Percentiles rank a stretch among this genome's conserved stretches.
Conservation (phyloP, 805 yeast species). For the Sugiyamaella smithiae region DNA sequence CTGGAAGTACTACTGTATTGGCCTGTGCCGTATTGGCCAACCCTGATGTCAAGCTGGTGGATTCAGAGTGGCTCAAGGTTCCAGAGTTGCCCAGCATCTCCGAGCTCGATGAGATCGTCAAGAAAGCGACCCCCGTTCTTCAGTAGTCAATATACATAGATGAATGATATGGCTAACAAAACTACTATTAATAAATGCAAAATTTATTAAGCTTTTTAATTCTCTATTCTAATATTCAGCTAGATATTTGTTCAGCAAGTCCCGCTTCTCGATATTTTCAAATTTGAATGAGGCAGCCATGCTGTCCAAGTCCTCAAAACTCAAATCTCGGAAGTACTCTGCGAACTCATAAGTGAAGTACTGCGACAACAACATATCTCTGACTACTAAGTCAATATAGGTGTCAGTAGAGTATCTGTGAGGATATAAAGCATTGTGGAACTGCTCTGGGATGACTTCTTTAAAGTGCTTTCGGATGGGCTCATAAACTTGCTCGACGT, state of each 20-base stretch:
- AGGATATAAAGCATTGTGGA: conserved; percentile 43
- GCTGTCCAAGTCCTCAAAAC: conserved; percentile 48
- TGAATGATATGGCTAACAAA: neutral
- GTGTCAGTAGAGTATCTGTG: conserved; percentile 27
- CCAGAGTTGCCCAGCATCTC: conserved; percentile 9
- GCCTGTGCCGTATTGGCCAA: conserved; percentile 16
- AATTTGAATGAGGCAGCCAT: conserved; percentile 51
- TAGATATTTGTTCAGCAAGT: conserved; percentile 37
- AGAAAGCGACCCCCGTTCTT: conserved; percentile 9
- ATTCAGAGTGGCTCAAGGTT: conserved; percentile 6
- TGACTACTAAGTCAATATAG: conserved; percentile 40
- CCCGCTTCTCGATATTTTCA: conserved; percentile 44
- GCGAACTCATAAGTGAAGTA: conserved; percentile 47
- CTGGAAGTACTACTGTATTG: conserved; percentile 5
- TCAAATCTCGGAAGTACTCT: conserved; percentile 41
- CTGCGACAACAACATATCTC: conserved; percentile 46
- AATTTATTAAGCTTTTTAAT: too few relatives aligned
- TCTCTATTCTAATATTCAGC: conserved; percentile 19
- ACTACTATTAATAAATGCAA: too few relatives aligned
- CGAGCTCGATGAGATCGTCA: conserved; percentile 8
- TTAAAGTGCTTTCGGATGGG: conserved; percentile 39
- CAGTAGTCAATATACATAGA: neutral
- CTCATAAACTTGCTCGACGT: conserved; percentile 39
- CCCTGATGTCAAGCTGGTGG: conserved; percentile 7
- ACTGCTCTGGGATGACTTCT: conserved; percentile 42